phyloP scores from a whole-genome alignment of 176 grass and related monocot species.

The Alopecurus myosuroides region DNA sequence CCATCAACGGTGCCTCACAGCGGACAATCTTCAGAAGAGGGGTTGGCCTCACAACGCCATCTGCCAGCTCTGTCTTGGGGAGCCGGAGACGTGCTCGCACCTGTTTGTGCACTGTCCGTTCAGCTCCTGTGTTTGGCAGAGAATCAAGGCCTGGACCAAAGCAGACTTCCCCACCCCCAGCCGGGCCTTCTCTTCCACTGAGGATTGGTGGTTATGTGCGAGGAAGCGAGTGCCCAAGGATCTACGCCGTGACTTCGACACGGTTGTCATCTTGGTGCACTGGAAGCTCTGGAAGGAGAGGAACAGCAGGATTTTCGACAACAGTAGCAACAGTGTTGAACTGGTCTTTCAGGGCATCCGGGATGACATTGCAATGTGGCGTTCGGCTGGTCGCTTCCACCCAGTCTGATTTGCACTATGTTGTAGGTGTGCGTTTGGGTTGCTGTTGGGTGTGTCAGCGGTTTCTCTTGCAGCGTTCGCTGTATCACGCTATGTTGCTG shows the following conservation, averaged over 20 bases:
- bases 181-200: rapidly evolving
- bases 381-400: background rate
- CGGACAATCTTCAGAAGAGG: too few relatives aligned
- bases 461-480: too few relatives aligned
- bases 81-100: background rate
- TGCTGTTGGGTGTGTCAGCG: too few relatives aligned
- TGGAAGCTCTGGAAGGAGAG: background rate
- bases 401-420: too few relatives aligned
- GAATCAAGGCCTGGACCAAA: background rate
- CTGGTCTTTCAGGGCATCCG: background rate
- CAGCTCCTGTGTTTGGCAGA: background rate
- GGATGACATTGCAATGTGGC: background rate
- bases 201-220: background rate
- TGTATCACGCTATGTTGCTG: too few relatives aligned
- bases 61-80: too few relatives aligned
- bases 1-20: too few relatives aligned
- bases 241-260: background rate
- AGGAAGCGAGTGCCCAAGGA: background rate
- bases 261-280: background rate
- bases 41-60: too few relatives aligned
- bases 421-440: too few relatives aligned
- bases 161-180: background rate
- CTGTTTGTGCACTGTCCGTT: background rate
- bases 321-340: rapidly evolving
- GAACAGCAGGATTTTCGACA: background rate